Conservation (phyloP, 805 yeast genomes). For the Saccharomycopsis amapae region DNA sequence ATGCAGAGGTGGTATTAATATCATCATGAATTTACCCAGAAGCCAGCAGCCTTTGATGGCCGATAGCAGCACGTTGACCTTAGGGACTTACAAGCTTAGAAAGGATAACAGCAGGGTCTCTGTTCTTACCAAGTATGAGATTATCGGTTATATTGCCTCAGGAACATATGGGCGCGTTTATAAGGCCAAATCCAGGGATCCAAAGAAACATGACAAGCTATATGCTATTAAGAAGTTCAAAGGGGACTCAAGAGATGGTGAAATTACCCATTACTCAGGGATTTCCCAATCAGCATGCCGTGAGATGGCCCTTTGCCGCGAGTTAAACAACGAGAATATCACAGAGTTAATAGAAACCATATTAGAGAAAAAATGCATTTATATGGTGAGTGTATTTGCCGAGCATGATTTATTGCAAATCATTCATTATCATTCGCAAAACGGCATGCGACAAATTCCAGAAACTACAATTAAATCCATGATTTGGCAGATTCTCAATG, state of each 20-base stretch:
- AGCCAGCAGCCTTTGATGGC: constrained; percentile 45
- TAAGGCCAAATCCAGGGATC: constrained; percentile 58
- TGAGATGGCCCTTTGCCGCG: constrained; percentile 93
- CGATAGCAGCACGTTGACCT: constrained; percentile 44
- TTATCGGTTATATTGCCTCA: constrained; percentile 94
- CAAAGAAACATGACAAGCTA: constrained; percentile 29
- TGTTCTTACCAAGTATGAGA: constrained; percentile 79
- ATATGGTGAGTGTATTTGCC: constrained; percentile 93
- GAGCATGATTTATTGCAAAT: constrained; percentile 94
- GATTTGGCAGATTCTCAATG: constrained; percentile 87
- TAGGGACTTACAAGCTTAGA: constrained; percentile 53
- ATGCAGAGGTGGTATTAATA: too few species aligned
- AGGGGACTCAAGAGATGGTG: constrained; percentile 82
- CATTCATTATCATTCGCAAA: constrained; percentile 90
- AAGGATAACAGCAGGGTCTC: constrained; percentile 61
- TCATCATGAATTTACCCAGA: too few species aligned
- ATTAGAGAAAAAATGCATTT: constrained; percentile 80
- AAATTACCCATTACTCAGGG: constrained; percentile 83
- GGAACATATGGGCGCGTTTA: constrained; percentile 96
- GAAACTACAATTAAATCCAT: constrained; percentile 73
- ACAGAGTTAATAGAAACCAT: constrained; percentile 76
- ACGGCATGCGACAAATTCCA: constrained; percentile 73
- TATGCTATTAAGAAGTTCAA: constrained; percentile 95
- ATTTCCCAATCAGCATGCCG: constrained; percentile 93
- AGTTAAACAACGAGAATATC: constrained; percentile 71